Base-by-base conservation (phyloP, 306 rosid genomes). In the Vigna unguiculata region DNA sequence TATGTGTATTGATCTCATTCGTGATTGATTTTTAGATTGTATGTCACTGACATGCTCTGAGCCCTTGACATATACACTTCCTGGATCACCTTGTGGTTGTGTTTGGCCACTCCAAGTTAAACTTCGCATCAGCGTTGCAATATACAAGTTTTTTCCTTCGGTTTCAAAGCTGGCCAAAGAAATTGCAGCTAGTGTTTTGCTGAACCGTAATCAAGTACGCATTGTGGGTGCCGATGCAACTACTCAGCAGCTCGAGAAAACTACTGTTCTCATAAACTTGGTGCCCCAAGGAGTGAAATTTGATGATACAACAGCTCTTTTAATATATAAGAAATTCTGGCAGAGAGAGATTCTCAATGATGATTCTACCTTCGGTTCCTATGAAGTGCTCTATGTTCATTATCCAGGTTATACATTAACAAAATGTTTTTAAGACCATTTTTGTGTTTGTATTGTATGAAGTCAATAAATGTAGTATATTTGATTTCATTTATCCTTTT, bases 61-160 rank as follows among this genome's bases (percentile, higher is more conserved):
- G 40, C 97, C 98, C 43, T 78, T 93, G 72, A 91, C 98, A 20
- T 82, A 87, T 76, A 88, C 92, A 17, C 90, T 91, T 64, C 87
- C 90, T 4, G 97, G 97, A 68, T 83, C 87, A 36, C 86, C 90
- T 28, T 93, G 98, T 67, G 92, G 92, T 74, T 93, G 98, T 72
- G 97, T 93, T 58, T 65, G 84, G 87, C 98, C 98, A 15, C 83
- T 93, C 76, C 91, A 93, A 91, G 92, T 91, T 74, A 85, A 89
- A 82, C 86, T 93, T 69, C 61, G 77, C 52, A 84, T 93, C 36
- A 79, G 74, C 69, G 77, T 90, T 67, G 74, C 92, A 63, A 78
- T 88, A 84, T 89, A 89, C 91, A 84, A 85, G 25, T 89, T 91
- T 79, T 89, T 93, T 72, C 91, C 97, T 58, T 53, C 86, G 74